Conservation (phyloP, 306 rosid genomes). For the Gastrolobium villosum region DNA sequence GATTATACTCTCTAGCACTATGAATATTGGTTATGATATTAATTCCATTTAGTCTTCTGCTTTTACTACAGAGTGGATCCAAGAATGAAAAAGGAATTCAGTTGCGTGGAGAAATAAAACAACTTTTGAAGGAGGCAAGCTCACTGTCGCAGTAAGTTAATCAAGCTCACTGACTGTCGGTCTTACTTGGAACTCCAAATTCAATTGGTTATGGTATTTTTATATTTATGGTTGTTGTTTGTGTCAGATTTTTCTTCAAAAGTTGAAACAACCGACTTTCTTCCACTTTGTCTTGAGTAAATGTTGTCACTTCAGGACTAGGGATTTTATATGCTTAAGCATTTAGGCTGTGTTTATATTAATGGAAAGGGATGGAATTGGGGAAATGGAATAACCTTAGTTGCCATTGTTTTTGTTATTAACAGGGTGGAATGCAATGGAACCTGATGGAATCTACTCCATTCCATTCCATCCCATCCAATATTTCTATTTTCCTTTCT, state of each 20-base stretch:
- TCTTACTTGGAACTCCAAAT: conserved; percentile 19
- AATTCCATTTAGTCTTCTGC: conserved; percentile 21
- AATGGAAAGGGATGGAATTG: neutral
- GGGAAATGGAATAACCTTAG: conserved; percentile 11
- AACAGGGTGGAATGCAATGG: neutral
- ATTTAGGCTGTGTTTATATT: conserved; percentile 16
- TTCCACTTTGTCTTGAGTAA: conserved; percentile 10
- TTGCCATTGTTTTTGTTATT: neutral
- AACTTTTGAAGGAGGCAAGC: conserved; percentile 83
- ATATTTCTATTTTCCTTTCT: neutral
- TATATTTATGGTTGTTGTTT: conserved; percentile 9
- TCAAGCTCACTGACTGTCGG: neutral
- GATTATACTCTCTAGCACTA: neutral
- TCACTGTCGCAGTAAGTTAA: conserved; percentile 82
- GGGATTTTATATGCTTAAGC: conserved; percentile 5
- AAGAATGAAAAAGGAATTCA: conserved; percentile 55
- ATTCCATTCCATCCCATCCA: neutral
- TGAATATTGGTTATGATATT: neutral
- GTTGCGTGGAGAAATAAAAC: conserved; percentile 72
- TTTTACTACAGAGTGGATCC: conserved; percentile 60
- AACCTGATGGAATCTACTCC: conserved; percentile 17
- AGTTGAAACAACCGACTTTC: neutral
- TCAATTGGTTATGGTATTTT: neutral
- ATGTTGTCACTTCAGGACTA: conserved; percentile 9
- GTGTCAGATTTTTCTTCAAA: neutral